Evolutionary conservation across 805 yeast genomes (phyloP), one percentile per base, ranked within the genome.

Genomic region (Sungouiozyma intestinalis): DNA sequence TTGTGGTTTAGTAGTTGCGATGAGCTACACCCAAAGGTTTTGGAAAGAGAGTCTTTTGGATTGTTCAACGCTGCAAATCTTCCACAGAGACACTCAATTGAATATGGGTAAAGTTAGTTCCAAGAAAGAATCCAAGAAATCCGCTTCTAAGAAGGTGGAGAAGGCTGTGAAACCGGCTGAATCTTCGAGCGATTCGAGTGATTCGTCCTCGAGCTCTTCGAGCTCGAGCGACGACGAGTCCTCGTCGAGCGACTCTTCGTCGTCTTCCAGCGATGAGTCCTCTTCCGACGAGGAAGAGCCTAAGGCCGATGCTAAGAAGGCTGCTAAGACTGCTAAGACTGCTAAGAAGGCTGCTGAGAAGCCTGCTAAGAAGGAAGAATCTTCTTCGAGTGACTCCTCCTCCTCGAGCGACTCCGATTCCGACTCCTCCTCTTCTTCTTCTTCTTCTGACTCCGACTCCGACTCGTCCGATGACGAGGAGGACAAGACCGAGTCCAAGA

Each of bases 401-500:
- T 27, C 34, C 18, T 18, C 37, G 17, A 41, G 47, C n/a, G 41
- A 41, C 17, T 36, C 43, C 16, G 20, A 27, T n/a, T n/a, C 33
- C 17, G 50, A 48, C 27, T 45, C 51, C 33, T 50, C 49, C 11
- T 46, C 53, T 20, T 43, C 53, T 20, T 43, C 49, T 16, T 55
- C 59, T 14, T 48, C 45, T 21, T 48, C 53, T 21, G 54, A 47
- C 9, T 48, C 53, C 27, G 53, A 45, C 16, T 48, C 54, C 7
- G 55, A 52, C 19, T 62, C 69, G 6, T 24, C 29, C 29, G 11
- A 11, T 11, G 29, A 24, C 9, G 65, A 50, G 18, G 62, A 64
- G 40, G 65, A 65, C 1, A 57, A 54, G 18, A 74, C 58, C 36
- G 65, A 59, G 18, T 47, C 51, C 15, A 45, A 41, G 29, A 8